These are phyloP conservation scores for Kregervanrija pseudodelftensis DNA, from an alignment of 805 yeast genomes.

Conservation along the genomic window DNA sequence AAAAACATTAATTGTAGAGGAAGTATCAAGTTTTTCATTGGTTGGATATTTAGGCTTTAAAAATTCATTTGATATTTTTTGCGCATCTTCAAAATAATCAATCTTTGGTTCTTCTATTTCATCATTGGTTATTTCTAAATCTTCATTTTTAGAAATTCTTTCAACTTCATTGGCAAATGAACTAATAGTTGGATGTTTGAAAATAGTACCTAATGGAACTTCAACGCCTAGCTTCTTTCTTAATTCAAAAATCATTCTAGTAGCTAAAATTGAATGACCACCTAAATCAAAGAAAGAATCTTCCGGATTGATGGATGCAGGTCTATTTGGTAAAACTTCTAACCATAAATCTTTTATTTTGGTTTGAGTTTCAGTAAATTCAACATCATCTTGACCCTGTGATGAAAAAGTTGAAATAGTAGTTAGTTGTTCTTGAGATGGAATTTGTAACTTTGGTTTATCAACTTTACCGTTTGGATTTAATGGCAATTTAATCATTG, in stretches of 20 bases:
- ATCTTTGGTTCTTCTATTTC: slow-evolving; percentile 21
- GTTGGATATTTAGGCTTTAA: slow-evolving; percentile 42
- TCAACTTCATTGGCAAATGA: slow-evolving; percentile 72
- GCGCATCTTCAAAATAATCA: slow-evolving; percentile 73
- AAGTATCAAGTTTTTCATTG: slow-evolving; percentile 20
- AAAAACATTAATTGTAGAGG: slow-evolving; percentile 43
- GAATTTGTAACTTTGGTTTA: slow-evolving; percentile 94
- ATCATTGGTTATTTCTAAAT: slow-evolving; percentile 30
- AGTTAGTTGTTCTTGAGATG: slow-evolving; percentile 78
- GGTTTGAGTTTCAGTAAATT: slow-evolving; percentile 58
- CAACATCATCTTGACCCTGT: slow-evolving; percentile 37
- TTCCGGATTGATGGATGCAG: slow-evolving; percentile 64
- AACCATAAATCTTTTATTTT: slow-evolving; percentile 80
- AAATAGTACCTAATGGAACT: slow-evolving; percentile 83
- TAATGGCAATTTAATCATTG: slow-evolving; percentile 77
- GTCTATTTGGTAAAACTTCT: slow-evolving; percentile 74
- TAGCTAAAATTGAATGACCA: slow-evolving; percentile 95
- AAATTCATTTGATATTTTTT: slow-evolving; percentile 32
- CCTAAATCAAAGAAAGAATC: slow-evolving; percentile 97
- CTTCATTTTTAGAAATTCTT: slow-evolving; percentile 43
- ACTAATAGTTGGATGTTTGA: slow-evolving; percentile 80
- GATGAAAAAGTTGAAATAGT: slow-evolving; percentile 55
- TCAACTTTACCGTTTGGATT: slow-evolving; percentile 98
- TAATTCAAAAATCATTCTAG: slow-evolving; percentile 91
- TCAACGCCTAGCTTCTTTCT: slow-evolving; percentile 73